Evolutionary conservation across 176 grass and related monocot genomes (phyloP).

Genomic region (Leersia perrieri): DNA sequence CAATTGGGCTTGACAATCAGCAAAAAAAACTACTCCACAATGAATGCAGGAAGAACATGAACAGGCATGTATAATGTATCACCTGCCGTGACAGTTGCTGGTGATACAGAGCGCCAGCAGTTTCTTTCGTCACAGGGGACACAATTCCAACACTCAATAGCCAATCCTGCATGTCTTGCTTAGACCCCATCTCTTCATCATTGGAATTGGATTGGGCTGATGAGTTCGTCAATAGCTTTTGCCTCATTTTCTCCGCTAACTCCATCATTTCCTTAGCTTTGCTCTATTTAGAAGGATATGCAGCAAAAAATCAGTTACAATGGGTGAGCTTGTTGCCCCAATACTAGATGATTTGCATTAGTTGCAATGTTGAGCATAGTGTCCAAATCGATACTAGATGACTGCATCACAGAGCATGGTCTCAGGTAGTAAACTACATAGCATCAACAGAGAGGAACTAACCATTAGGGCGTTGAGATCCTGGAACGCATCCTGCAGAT

Average conservation of each 20-base stretch:
- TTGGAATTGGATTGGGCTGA: constrained; percentile 58
- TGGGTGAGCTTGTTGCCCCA: neutral
- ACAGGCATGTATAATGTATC: constrained; percentile 7
- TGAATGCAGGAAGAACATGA: constrained; percentile 16
- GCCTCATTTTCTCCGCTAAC: constrained; percentile 89
- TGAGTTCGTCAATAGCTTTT: constrained; percentile 71
- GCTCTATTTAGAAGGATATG: constrained; percentile 50
- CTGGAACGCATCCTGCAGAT: constrained; percentile 95
- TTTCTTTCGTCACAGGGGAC: constrained; percentile 96
- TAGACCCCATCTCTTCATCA: constrained; percentile 93
- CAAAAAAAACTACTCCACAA: neutral
- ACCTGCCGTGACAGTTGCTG: constrained; percentile 93
- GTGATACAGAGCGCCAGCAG: constrained; percentile 95
- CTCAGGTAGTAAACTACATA: neutral
- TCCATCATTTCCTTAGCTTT: constrained; percentile 99
- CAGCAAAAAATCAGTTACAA: constrained; percentile 1
- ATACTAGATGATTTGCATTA: neutral
- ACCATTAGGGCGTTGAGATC: constrained; percentile 99
- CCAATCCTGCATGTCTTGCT: constrained; percentile 99
- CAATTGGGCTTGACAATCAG: neutral
- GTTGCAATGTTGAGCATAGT: neutral
- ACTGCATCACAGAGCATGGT: neutral
- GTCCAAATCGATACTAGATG: neutral
- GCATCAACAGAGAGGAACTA: constrained; percentile 7
- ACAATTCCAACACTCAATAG: constrained; percentile 86